A percentile compares a stretch with the other conserved stretches of the same genome.
Evolutionary conservation across 2,329 filamentous ascomycete genomes (phyloP).

Genomic region (Trichoderma sp.): DNA sequence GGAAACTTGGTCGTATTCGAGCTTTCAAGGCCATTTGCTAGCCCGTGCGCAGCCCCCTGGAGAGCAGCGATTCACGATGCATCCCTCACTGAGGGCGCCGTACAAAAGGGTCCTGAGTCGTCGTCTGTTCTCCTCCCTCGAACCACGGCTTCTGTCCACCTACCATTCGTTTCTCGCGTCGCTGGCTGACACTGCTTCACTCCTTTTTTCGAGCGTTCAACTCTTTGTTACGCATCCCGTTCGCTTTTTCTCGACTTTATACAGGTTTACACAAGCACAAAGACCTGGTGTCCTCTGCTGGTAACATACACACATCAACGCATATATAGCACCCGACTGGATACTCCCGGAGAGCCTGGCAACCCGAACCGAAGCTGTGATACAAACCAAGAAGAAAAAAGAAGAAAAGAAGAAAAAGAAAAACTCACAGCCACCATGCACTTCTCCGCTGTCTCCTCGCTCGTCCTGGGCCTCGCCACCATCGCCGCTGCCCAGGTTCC

Average conservation of each 20-base stretch:
- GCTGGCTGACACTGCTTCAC: constrained; percentile 10
- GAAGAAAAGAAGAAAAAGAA: no score
- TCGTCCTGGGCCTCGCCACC: constrained; percentile 19
- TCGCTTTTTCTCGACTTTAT: background rate
- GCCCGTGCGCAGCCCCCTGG: constrained; percentile 6
- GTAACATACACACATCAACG: background rate
- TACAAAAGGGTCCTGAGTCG: constrained; percentile 11
- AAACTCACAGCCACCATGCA: constrained; percentile 26
- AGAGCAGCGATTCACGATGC: constrained; percentile 6
- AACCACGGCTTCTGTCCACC: background rate
- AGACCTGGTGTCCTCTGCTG: constrained; percentile 14
- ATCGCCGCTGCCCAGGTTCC: constrained; percentile 24
- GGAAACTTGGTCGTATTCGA: background rate
- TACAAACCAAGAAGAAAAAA: background rate
- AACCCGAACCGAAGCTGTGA: background rate
- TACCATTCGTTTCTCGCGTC: constrained; percentile 6
- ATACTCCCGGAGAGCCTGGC: background rate
- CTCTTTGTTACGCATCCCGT: background rate
- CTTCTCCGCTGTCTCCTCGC: constrained; percentile 23
- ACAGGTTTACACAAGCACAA: background rate
- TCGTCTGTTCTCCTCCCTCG: background rate
- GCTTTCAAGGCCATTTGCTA: background rate
- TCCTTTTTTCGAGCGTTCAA: background rate
- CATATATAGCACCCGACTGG: background rate
- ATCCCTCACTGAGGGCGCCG: background rate